phyloP scores from a whole-genome alignment of 495 filamentous ascomycete species.

The Penicillium manginii region DNA sequence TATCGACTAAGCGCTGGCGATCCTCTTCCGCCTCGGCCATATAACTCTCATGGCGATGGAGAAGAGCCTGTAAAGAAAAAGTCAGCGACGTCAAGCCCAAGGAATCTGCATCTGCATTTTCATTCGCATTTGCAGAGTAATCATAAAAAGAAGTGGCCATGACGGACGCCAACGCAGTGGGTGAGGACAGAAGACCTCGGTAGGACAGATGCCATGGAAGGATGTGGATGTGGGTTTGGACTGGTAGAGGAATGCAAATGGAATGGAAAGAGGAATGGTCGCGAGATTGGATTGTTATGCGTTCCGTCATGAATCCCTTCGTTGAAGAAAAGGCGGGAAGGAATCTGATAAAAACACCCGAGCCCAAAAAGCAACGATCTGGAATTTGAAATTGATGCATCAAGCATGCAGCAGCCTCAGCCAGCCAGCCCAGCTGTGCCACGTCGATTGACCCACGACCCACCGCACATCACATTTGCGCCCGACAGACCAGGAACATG shows the following conservation, averaged over 20 bases:
- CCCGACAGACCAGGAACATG: background rate
- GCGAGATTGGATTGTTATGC: too few relatives aligned
- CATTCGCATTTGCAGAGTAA: conserved; percentile 21
- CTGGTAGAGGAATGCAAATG: conserved; percentile 2
- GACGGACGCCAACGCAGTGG: conserved; percentile 41
- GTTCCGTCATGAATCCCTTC: background rate
- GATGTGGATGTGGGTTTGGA: background rate
- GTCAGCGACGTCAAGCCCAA: conserved; percentile 57
- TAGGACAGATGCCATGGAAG: conserved; percentile 19
- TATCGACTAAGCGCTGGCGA: conserved; percentile 66
- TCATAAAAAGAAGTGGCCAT: conserved; percentile 35
- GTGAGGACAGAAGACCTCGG: conserved; percentile 34
- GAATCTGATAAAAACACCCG: background rate
- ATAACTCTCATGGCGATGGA: conserved; percentile 90
- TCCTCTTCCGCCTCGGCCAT: conserved; percentile 88
- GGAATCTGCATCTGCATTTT: conserved; percentile 11
- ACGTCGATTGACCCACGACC: background rate
- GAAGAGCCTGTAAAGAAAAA: conserved; percentile 80
- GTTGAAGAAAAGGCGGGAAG: background rate
- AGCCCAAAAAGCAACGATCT: conserved; percentile 4
- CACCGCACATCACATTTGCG: background rate
- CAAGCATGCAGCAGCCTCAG: conserved; percentile 30
- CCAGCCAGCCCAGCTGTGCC: conserved; percentile 2
- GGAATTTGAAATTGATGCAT: conserved; percentile 30
- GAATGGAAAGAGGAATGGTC: background rate